A percentile compares a stretch with the other conserved stretches of the same genome.
Conservation (phyloP, 73 alveolate genomes). For the Paramecium octaurelia region DNA sequence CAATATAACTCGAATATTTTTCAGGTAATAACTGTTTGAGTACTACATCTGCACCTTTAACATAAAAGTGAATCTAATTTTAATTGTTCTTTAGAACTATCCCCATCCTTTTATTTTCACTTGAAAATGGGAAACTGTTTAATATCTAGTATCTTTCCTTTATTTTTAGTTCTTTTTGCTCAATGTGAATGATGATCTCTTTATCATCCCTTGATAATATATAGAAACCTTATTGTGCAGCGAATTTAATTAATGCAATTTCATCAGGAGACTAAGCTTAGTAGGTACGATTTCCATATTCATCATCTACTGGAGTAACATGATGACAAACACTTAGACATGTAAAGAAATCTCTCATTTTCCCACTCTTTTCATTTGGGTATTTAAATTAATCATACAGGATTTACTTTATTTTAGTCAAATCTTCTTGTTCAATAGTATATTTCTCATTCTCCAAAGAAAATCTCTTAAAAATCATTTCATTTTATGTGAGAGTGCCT, state of each 20-base stretch:
- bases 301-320: slow-evolving; percentile 80
- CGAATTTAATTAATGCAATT: slow-evolving; percentile 90
- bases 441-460: slow-evolving; percentile 77
- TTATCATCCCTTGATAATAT: slow-evolving; percentile 68
- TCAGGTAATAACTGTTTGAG: slow-evolving; percentile 82
- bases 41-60: slow-evolving; percentile 95
- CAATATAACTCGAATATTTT: slow-evolving; percentile 64
- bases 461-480: slow-evolving; percentile 91
- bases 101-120: slow-evolving; percentile 94
- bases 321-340: slow-evolving; percentile 78
- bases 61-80: slow-evolving; percentile 75
- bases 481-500: slow-evolving; percentile 96
- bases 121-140: slow-evolving; percentile 86
- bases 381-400: slow-evolving; percentile 56
- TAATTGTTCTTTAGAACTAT: slow-evolving; percentile 71
- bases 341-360: slow-evolving; percentile 66
- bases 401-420: slow-evolving; percentile 55
- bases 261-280: slow-evolving; percentile 96
- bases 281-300: slow-evolving; percentile 72
- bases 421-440: slow-evolving; percentile 64
- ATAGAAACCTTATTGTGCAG: slow-evolving; percentile 74
- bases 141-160: slow-evolving; percentile 80
- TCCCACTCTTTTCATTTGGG: not conserved
- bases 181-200: slow-evolving; percentile 57
- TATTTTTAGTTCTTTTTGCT: slow-evolving; percentile 41